These are phyloP conservation scores for Fusarium sulawesiense DNA, from an alignment of 2,329 filamentous ascomycete genomes.

Conservation along the genomic window DNA sequence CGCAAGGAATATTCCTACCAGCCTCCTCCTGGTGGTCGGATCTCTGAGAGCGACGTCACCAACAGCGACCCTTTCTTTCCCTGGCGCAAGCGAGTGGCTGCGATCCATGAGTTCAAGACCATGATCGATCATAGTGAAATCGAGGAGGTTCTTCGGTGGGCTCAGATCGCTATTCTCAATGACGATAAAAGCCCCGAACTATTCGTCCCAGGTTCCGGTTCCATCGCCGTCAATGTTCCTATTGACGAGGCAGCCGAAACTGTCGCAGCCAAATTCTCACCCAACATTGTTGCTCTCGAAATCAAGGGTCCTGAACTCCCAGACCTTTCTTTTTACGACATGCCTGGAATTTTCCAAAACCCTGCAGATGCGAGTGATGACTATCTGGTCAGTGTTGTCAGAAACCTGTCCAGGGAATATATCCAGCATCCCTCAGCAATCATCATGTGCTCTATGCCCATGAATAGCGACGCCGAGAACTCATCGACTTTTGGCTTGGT, in stretches of 20 bases:
- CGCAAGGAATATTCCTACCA: conserved; percentile 72
- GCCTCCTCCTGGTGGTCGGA: conserved; percentile 53
- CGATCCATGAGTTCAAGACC: conserved; percentile 70
- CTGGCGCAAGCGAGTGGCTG: conserved; percentile 66
- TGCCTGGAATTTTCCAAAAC: conserved; percentile 84
- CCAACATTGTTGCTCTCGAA: conserved; percentile 81
- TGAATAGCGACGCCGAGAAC: conserved; percentile 82
- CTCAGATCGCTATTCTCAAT: conserved; percentile 82
- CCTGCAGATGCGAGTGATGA: conserved; percentile 71
- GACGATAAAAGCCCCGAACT: conserved; percentile 64
- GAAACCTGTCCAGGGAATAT: conserved; percentile 76
- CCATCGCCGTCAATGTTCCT: conserved; percentile 52
- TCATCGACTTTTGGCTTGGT: conserved; percentile 77
- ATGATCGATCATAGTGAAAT: conserved; percentile 72
- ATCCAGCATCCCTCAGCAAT: conserved; percentile 76
- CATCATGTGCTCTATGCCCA: conserved; percentile 80
- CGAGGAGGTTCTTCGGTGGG: conserved; percentile 75
- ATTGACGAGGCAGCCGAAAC: conserved; percentile 53
- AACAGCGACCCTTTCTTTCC: conserved; percentile 69
- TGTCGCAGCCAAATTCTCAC: conserved; percentile 77
- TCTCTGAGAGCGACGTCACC: conserved; percentile 61
- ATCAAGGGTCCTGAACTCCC: conserved; percentile 79
- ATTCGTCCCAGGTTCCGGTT: conserved; percentile 65
- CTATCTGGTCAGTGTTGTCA: conserved; percentile 77
- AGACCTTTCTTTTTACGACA: conserved; percentile 83